Evolutionary conservation across 1,284 basidiomycete genomes (phyloP).

Genomic region (Ustilago sp.): DNA sequence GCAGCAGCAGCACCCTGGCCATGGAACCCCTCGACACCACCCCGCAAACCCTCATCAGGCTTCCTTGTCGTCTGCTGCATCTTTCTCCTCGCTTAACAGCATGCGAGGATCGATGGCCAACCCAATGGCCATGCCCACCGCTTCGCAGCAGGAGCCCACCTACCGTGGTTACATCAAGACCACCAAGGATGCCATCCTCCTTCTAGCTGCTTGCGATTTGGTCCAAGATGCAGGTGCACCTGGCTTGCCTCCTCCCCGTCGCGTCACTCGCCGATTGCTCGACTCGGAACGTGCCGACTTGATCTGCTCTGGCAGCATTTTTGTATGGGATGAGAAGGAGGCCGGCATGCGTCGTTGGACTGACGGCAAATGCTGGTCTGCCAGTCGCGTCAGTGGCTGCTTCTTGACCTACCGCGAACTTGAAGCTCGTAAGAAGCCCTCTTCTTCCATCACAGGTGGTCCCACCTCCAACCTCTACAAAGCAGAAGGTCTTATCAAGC

Average conservation of each 20-base stretch:
- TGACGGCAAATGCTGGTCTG: slow-evolving; percentile 72
- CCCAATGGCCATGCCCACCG: slow-evolving; percentile 26
- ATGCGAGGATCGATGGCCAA: slow-evolving; percentile 27
- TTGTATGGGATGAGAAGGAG: slow-evolving; percentile 69
- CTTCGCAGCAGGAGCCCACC: slow-evolving; percentile 60
- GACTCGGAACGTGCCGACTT: slow-evolving; percentile 65
- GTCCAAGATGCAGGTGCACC: slow-evolving; percentile 34
- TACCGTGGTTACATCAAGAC: slow-evolving; percentile 67
- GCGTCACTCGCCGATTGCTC: slow-evolving; percentile 62
- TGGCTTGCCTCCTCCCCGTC: slow-evolving; percentile 53
- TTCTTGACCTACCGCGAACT: slow-evolving; percentile 72
- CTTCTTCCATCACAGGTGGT: slow-evolving; percentile 52
- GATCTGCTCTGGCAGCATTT: slow-evolving; percentile 64
- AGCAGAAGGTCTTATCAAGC: slow-evolving; percentile 68
- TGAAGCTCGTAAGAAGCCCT: slow-evolving; percentile 64
- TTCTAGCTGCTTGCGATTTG: slow-evolving; percentile 66
- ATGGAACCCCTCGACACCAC: slow-evolving; percentile 25
- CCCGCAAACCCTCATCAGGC: slow-evolving; percentile 25
- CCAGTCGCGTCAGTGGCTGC: slow-evolving; percentile 72
- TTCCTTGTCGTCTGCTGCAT: slow-evolving; percentile 31
- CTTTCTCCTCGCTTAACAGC: slow-evolving; percentile 30
- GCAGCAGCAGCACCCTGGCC: slow-evolving; percentile 18
- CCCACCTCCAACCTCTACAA: slow-evolving; percentile 67
- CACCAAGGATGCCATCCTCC: slow-evolving; percentile 65
- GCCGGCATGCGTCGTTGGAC: slow-evolving; percentile 72